Evolutionary conservation across 768 basidiomycete species (phyloP).

Genomic region (Tephrocybe sp.): DNA sequence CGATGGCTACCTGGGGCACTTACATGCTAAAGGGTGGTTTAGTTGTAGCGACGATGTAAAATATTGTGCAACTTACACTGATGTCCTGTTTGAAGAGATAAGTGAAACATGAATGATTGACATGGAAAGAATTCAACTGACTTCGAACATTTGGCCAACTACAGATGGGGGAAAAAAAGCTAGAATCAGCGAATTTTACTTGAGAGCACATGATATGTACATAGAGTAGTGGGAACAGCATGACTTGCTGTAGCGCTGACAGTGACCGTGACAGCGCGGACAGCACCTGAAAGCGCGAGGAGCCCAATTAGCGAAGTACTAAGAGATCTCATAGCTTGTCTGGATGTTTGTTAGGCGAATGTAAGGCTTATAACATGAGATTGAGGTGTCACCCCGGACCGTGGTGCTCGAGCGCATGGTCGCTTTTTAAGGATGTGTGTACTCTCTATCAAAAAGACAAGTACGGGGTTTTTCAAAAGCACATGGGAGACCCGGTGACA

Average conservation of each 20-base stretch:
- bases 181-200: neutral
- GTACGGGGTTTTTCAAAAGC: no score
- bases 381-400: no score
- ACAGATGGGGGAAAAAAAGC: neutral
- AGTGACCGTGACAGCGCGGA: constrained; percentile 21
- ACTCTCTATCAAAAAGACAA: no score
- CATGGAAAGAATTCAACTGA: constrained; percentile 1
- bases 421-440: no score
- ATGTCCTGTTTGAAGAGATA: constrained; percentile 21
- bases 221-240: constrained; percentile 28
- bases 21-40: constrained; percentile 20
- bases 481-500: no score
- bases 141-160: constrained; percentile 33
- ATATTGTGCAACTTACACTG: constrained; percentile 20
- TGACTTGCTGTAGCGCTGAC: constrained; percentile 28
- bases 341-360: neutral
- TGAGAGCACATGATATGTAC: constrained; percentile 14
- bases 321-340: constrained; percentile 7
- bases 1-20: neutral
- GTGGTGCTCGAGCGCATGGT: no score
- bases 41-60: neutral
- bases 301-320: constrained; percentile 5
- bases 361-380: neutral
- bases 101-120: neutral
- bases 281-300: constrained; percentile 9